Evolutionary conservation across 441 rosid genomes (phyloP).

Genomic region (Croton setiger): DNA sequence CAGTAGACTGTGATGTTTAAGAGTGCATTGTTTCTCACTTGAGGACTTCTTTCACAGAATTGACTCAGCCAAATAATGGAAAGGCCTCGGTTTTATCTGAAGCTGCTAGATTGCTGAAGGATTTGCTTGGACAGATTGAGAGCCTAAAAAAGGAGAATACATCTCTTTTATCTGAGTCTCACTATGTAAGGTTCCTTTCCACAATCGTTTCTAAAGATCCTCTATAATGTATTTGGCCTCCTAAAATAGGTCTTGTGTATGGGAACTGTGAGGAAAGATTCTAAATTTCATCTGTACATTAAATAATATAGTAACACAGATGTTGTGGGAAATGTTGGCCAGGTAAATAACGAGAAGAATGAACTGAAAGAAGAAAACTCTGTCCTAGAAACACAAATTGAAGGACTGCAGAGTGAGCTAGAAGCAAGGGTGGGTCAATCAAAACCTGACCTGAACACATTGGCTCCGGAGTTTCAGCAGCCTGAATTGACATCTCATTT

Average conservation of each 20-base stretch:
- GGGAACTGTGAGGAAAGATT: not conserved
- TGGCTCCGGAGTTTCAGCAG: slow-evolving; percentile 42
- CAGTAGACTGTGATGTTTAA: not conserved
- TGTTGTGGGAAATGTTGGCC: slow-evolving; percentile 20
- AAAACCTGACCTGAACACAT: slow-evolving; percentile 55
- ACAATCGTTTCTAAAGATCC: no score
- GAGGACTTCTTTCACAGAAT: slow-evolving; percentile 42
- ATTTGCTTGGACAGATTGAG: slow-evolving; percentile 61
- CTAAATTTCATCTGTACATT: not conserved
- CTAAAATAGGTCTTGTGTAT: not conserved
- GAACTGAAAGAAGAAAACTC: slow-evolving; percentile 81
- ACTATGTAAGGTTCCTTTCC: slow-evolving; percentile 47
- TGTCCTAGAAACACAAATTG: slow-evolving; percentile 57
- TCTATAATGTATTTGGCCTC: not conserved
- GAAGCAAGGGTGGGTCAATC: slow-evolving; percentile 38
- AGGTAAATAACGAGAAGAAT: slow-evolving; percentile 75
- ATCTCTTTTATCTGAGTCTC: slow-evolving; percentile 69
- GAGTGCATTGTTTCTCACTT: slow-evolving; percentile 17
- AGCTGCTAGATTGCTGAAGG: slow-evolving; percentile 69
- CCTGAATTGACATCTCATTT: slow-evolving; percentile 33
- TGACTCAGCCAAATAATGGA: slow-evolving; percentile 65
- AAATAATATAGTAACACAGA: not conserved
- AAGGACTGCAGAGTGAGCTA: slow-evolving; percentile 48
- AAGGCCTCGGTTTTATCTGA: slow-evolving; percentile 76
- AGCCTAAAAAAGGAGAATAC: slow-evolving; percentile 61